phyloP scores from a whole-genome alignment of 768 basidiomycete genomes.

The Cubamyces sp. region DNA sequence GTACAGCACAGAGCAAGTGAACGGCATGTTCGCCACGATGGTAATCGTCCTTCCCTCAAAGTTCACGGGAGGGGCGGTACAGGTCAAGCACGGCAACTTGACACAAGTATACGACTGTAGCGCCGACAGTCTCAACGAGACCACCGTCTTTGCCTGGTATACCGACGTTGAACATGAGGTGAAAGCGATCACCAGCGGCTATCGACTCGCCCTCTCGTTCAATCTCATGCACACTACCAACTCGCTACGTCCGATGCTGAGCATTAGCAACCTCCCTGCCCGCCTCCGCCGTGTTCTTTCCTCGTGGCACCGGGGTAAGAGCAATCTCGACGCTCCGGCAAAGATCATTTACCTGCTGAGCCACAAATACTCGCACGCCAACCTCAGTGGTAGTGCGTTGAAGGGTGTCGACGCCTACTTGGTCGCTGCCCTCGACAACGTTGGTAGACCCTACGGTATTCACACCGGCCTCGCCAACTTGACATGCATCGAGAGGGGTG shows the following conservation, averaged over 20 bases:
- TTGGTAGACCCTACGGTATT: slow-evolving; percentile 41
- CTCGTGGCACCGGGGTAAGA: slow-evolving; percentile 39
- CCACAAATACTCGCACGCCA: slow-evolving; percentile 39
- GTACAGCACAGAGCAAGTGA: slow-evolving; percentile 47
- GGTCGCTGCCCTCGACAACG: slow-evolving; percentile 36
- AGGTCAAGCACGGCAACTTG: slow-evolving; percentile 43
- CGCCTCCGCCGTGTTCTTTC: slow-evolving; percentile 39
- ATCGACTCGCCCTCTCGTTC: slow-evolving; percentile 54
- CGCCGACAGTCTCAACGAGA: slow-evolving; percentile 36
- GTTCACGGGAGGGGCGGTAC: slow-evolving; percentile 51
- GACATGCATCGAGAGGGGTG: slow-evolving; percentile 33
- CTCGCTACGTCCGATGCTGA: slow-evolving; percentile 33
- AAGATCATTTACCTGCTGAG: slow-evolving; percentile 40
- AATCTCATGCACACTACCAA: slow-evolving; percentile 49
- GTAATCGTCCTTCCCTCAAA: slow-evolving; percentile 50
- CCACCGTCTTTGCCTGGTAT: slow-evolving; percentile 53
- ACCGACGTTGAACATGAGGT: slow-evolving; percentile 57
- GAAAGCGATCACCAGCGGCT: slow-evolving; percentile 51
- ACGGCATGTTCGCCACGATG: slow-evolving; percentile 57
- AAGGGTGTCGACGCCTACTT: slow-evolving; percentile 46
- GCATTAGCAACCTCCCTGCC: slow-evolving; percentile 28
- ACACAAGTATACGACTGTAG: slow-evolving; percentile 43
- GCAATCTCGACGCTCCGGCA: slow-evolving; percentile 27
- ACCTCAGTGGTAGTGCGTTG: slow-evolving; percentile 35
- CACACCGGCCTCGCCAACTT: slow-evolving; percentile 43